Conservation (phyloP, 1,284 basidiomycete species). For the Ceratobasidium sp. region DNA sequence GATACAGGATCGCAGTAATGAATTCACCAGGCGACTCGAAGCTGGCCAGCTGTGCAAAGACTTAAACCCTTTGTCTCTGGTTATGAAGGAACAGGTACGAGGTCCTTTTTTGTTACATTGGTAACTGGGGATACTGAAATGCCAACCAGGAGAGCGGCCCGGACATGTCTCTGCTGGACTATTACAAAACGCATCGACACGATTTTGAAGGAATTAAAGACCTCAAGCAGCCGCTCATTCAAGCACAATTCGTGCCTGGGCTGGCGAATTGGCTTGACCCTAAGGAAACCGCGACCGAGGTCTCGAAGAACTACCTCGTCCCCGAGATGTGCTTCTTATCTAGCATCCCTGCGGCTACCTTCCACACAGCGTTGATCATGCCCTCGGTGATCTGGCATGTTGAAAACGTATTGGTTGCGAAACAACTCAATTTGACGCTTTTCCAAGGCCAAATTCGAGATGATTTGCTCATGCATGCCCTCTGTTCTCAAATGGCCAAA, state of each 20-base stretch:
- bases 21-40: conserved; percentile 76
- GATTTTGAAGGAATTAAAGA: conserved; percentile 70
- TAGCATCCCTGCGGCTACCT: conserved; percentile 75
- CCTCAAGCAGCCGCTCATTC: conserved; percentile 74
- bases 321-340: conserved; percentile 78
- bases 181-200: conserved; percentile 68
- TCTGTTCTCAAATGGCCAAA: conserved; percentile 72
- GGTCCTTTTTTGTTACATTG: not conserved
- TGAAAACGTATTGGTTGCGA: conserved; percentile 75
- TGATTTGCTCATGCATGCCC: conserved; percentile 67
- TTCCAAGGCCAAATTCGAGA: conserved; percentile 71
- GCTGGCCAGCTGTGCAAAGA: conserved; percentile 67
- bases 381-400: conserved; percentile 76
- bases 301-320: conserved; percentile 61
- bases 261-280: conserved; percentile 63
- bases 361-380: conserved; percentile 71
- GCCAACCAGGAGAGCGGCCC: conserved; percentile 1
- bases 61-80: conserved; percentile 69
- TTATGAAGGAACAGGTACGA: conserved; percentile 21
- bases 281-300: not conserved
- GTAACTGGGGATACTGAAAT: not conserved
- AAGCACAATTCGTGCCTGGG: conserved; percentile 65
- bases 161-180: conserved; percentile 58
- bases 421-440: conserved; percentile 76
- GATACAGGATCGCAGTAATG: conserved; percentile 77